phyloP scores from a whole-genome alignment of 2,329 filamentous ascomycete genomes.

The Colletotrichum brevisporum region DNA sequence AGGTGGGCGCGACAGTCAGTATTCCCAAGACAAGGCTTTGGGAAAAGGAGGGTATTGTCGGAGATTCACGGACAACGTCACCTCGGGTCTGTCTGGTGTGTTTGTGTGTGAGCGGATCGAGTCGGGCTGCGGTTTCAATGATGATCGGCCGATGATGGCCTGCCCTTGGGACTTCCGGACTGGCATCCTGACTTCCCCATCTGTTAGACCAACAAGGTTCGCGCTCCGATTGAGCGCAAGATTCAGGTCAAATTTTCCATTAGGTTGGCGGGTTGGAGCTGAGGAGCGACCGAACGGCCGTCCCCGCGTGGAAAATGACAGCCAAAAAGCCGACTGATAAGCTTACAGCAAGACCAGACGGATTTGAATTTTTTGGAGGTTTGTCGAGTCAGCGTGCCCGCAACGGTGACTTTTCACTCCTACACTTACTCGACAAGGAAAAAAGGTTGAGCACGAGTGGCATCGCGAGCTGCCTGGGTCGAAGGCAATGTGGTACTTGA shows the following conservation, averaged over 20 bases:
- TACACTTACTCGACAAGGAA: not conserved
- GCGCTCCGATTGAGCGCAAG: not conserved
- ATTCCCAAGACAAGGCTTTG: not conserved
- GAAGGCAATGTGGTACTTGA: not conserved
- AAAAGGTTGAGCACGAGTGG: not conserved
- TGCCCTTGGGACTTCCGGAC: not conserved
- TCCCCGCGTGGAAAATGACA: not conserved
- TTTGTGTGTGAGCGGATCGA: constrained; percentile 1
- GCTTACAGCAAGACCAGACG: constrained; percentile 23
- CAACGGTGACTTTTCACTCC: not conserved
- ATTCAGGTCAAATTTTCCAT: not conserved
- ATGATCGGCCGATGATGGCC: not conserved
- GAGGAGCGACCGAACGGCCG: constrained; percentile 21
- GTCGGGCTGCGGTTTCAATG: constrained; percentile 11
- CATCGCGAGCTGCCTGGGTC: not conserved
- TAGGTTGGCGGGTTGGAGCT: not conserved
- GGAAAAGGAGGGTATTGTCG: not conserved
- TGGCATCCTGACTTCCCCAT: not conserved
- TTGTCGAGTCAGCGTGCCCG: constrained; percentile 13
- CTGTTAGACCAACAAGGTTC: not conserved
- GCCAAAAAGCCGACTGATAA: constrained; percentile 17
- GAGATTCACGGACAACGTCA: constrained; percentile 7
- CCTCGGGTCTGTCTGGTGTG: not conserved
- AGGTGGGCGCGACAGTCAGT: not conserved
- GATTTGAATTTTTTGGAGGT: constrained; percentile 4